A percentile compares a stretch with the other conserved stretches of the same genome.
Conservation (phyloP, 495 filamentous ascomycete genomes). For the Endocarpon pusillum region DNA sequence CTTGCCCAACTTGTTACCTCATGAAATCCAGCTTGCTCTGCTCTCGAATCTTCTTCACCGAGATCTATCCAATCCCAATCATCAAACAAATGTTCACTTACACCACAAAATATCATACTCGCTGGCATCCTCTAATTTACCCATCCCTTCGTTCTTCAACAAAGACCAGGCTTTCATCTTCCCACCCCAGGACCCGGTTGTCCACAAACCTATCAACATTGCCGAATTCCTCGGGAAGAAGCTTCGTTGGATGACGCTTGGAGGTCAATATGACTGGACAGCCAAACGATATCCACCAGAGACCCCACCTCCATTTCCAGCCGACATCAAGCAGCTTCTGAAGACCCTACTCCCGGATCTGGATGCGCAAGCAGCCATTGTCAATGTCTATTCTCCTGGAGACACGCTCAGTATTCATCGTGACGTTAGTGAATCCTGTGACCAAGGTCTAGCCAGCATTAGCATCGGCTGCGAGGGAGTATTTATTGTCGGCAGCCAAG, state of each 20-base stretch:
- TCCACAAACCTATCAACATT: slow-evolving; percentile 54
- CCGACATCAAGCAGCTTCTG: slow-evolving; percentile 49
- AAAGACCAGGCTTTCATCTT: slow-evolving; percentile 21
- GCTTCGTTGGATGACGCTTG: slow-evolving; percentile 83
- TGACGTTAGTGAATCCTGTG: slow-evolving; percentile 70
- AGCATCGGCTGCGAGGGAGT: slow-evolving; percentile 79
- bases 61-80: slow-evolving; percentile 53
- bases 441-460: slow-evolving; percentile 60
- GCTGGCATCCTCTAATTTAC: not conserved
- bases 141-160: slow-evolving; percentile 31
- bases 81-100: slow-evolving; percentile 75
- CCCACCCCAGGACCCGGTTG: slow-evolving; percentile 42
- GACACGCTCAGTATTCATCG: slow-evolving; percentile 80
- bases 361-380: slow-evolving; percentile 68
- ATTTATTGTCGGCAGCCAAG: slow-evolving; percentile 37
- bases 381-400: slow-evolving; percentile 77
- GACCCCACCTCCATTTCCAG: slow-evolving; percentile 53
- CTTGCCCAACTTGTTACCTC: no score
- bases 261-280: slow-evolving; percentile 92
- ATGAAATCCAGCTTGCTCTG: no score
- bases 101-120: slow-evolving; percentile 68
- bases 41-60: slow-evolving; percentile 57
- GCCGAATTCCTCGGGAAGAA: slow-evolving; percentile 52
- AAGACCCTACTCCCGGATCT: slow-evolving; percentile 51
- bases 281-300: slow-evolving; percentile 55